Percentiles rank a stretch among this genome's conserved stretches.
These are phyloP conservation scores for Trichoderma parareesei DNA, from an alignment of 495 filamentous ascomycete species.

Conservation along the genomic window DNA sequence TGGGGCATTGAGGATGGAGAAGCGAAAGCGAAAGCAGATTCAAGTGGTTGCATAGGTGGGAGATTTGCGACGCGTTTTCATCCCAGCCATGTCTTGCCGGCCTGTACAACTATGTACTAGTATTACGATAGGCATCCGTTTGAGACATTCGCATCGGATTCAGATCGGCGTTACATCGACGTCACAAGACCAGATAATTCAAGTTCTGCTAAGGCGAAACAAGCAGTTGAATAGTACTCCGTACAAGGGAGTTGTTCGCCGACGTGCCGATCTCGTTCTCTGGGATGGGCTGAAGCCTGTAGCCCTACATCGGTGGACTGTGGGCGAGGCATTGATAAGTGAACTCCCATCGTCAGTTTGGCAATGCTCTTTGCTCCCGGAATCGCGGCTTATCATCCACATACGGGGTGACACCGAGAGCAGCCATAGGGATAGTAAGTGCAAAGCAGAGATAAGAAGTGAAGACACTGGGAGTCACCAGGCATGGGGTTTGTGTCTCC, in stretches of 20 bases:
- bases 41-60: no score
- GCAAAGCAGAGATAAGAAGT: no score
- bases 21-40: not conserved
- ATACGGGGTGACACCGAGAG: no score
- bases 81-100: not conserved
- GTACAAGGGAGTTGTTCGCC: not conserved
- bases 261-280: not conserved
- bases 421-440: no score
- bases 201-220: not conserved
- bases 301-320: not conserved
- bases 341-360: not conserved
- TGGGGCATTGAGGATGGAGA: not conserved
- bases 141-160: not conserved
- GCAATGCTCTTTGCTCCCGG: no score
- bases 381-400: no score
- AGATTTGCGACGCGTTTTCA: not conserved
- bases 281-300: not conserved
- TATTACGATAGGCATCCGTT: not conserved
- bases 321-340: no score
- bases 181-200: not conserved
- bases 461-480: no score
- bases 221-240: not conserved
- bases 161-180: slow-evolving; percentile 5
- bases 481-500: no score
- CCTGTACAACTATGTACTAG: not conserved